Evolutionary conservation across 306 rosid species (phyloP).

Genomic region (Cajanus cajan): DNA sequence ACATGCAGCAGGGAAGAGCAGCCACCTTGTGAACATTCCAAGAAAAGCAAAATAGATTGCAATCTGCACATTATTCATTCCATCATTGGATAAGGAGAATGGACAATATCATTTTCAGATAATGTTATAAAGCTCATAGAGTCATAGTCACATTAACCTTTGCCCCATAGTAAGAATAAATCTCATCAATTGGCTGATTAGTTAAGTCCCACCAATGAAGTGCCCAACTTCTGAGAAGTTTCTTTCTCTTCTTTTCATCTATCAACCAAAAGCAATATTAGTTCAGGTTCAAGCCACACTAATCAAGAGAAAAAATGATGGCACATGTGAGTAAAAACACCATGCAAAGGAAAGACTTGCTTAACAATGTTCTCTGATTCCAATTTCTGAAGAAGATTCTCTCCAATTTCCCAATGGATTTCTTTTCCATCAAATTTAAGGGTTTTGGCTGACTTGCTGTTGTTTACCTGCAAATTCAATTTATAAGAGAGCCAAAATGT

Average conservation of each 20-base stretch:
- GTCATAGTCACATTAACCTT: constrained; percentile 53
- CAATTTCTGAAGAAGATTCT: constrained; percentile 66
- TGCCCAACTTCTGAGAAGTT: constrained; percentile 84
- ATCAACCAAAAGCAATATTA: constrained; percentile 40
- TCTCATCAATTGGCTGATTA: constrained; percentile 80
- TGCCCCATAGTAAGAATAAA: constrained; percentile 82
- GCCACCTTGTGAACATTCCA: constrained; percentile 94
- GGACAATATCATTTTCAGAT: constrained; percentile 10
- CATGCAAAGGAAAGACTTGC: constrained; percentile 92
- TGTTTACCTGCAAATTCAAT: constrained; percentile 67
- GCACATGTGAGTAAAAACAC: constrained; percentile 47
- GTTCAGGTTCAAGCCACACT: constrained; percentile 15
- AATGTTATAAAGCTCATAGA: not conserved
- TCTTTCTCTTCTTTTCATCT: constrained; percentile 86
- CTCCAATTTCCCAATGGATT: constrained; percentile 72
- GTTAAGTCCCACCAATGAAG: constrained; percentile 84
- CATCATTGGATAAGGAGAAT: constrained; percentile 29
- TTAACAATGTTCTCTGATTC: constrained; percentile 68
- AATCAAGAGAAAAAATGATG: constrained; percentile 24
- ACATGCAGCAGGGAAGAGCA: constrained; percentile 78
- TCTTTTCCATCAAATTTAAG: constrained; percentile 61
- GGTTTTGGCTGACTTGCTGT: constrained; percentile 36
- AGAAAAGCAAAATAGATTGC: constrained; percentile 95
- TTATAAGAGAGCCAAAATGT: constrained; percentile 25
- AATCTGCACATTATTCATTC: constrained; percentile 54